Conservation (phyloP, 352 stramenopile genomes). For the Blastocystis sp. region DNA sequence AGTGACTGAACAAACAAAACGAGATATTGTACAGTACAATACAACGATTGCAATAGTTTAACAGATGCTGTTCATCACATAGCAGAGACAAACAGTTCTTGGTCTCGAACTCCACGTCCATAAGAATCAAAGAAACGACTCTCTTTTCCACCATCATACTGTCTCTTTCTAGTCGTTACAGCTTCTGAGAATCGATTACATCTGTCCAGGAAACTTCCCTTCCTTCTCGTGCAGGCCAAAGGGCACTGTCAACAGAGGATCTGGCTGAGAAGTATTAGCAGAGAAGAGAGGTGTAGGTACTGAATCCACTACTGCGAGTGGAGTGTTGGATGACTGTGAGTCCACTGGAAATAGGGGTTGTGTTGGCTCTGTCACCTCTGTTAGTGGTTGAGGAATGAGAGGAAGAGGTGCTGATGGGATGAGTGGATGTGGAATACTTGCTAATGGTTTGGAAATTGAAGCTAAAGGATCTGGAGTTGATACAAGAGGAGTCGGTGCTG, state of each 20-base stretch:
- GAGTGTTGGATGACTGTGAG: too few relatives aligned
- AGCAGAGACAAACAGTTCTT: background rate
- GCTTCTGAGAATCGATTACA: background rate
- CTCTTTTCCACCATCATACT: background rate
- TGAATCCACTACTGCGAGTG: too few relatives aligned
- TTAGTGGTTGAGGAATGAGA: too few relatives aligned
- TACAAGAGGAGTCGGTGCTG: too few relatives aligned
- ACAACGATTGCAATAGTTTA: background rate
- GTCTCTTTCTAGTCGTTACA: background rate
- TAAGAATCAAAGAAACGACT: background rate
- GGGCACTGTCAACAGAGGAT: background rate
- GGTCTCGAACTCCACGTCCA: background rate
- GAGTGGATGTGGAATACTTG: too few relatives aligned
- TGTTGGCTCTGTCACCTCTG: too few relatives aligned
- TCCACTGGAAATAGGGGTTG: too few relatives aligned
- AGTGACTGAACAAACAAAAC: background rate
- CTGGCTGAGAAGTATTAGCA: background rate
- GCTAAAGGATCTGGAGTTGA: too few relatives aligned
- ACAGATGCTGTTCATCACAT: background rate
- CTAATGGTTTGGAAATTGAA: too few relatives aligned
- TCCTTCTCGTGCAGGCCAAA: background rate
- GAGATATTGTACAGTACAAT: constrained; percentile 15
- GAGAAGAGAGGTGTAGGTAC: too few relatives aligned
- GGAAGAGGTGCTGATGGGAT: too few relatives aligned
- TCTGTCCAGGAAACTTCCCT: background rate